A percentile compares a stretch with the other conserved stretches of the same genome.
These are phyloP conservation scores for Tylopilus sp. DNA, from an alignment of 768 basidiomycete genomes.

Conservation along the genomic window DNA sequence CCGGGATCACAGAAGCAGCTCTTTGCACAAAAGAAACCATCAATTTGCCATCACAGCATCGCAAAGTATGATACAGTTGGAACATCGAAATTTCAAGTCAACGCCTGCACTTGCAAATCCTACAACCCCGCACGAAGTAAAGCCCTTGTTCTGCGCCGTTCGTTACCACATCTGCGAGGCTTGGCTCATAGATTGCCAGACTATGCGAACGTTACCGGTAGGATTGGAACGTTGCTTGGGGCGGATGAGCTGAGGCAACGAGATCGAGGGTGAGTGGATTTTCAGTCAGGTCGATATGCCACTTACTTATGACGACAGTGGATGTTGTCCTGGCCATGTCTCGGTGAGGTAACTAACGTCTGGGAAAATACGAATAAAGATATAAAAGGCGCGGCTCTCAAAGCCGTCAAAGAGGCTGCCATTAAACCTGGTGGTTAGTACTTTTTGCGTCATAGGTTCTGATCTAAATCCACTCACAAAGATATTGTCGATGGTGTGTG, in stretches of 20 bases:
- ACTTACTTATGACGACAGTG: conserved; percentile 26
- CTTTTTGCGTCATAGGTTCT: background rate
- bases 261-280: background rate
- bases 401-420: conserved; percentile 6
- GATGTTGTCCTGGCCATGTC: conserved; percentile 1
- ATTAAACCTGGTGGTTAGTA: background rate
- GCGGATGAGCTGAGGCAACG: background rate
- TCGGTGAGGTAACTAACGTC: background rate
- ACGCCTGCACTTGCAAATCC: background rate
- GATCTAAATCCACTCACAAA: background rate
- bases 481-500: background rate
- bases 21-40: background rate
- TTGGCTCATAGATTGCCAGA: background rate
- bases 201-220: background rate
- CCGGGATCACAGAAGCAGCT: background rate
- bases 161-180: background rate
- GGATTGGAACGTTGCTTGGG: background rate
- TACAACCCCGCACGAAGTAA: background rate
- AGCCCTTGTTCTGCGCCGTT: background rate
- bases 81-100: background rate
- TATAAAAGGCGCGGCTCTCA: conserved; percentile 3
- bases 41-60: background rate
- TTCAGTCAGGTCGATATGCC: background rate
- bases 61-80: background rate
- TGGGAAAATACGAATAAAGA: conserved; percentile 11